Conservation (phyloP, 2,329 filamentous ascomycete genomes). For the Aspergillus thermomutatus region DNA sequence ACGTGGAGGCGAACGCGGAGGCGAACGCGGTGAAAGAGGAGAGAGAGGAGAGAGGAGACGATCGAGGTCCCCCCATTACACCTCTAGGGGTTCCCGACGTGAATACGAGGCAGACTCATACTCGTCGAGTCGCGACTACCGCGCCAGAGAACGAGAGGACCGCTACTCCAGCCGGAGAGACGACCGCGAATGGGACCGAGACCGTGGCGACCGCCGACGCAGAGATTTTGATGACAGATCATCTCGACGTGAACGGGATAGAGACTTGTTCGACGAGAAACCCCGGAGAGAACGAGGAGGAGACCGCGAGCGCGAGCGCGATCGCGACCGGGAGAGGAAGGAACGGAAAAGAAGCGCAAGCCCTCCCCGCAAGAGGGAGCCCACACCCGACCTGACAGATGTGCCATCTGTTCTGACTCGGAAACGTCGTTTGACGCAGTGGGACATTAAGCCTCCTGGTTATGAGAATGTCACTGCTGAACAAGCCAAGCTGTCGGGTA, state of each 20-base stretch:
- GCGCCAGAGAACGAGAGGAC: conserved; percentile 90
- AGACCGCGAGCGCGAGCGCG: conserved; percentile 45
- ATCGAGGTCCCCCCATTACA: conserved; percentile 80
- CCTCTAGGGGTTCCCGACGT: conserved; percentile 63
- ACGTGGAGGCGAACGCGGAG: conserved; percentile 41
- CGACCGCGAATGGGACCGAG: conserved; percentile 75
- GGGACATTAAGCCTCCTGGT: conserved; percentile 98
- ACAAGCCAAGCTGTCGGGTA: conserved; percentile 88
- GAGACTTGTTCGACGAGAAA: conserved; percentile 63
- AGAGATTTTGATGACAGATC: conserved; percentile 62
- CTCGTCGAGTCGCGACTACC: conserved; percentile 86
- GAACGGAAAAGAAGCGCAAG: conserved; percentile 71
- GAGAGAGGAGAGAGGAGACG: conserved; percentile 65
- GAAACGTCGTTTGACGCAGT: conserved; percentile 92
- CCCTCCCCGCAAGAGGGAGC: conserved; percentile 85
- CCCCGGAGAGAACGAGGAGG: conserved; percentile 42
- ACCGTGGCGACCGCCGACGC: conserved; percentile 56
- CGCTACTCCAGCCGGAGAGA: conserved; percentile 72
- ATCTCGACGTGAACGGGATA: conserved; percentile 49
- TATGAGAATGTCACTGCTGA: conserved; percentile 98
- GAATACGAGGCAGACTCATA: conserved; percentile 81
- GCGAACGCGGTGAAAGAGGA: conserved; percentile 41
- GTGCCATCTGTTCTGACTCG: conserved; percentile 77
- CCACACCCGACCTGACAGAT: conserved; percentile 90
- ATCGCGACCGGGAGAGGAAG: conserved; percentile 37